These are phyloP conservation scores for Metschnikowia picachoensis DNA, from an alignment of 805 yeast genomes.

Conservation along the genomic window DNA sequence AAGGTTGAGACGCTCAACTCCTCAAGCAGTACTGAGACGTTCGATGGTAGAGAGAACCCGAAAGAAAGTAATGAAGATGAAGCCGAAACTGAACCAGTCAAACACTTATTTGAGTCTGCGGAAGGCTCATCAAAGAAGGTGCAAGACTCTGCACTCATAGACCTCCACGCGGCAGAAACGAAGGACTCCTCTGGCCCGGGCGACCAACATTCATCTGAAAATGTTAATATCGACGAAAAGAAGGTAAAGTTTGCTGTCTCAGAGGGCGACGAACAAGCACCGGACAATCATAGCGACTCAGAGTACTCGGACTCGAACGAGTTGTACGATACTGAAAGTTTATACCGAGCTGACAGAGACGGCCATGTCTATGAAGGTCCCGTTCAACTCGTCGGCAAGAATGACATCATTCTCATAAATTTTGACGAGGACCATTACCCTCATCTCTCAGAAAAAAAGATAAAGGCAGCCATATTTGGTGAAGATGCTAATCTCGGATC, in stretches of 20 bases:
- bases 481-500: conserved; percentile 50
- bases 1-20: too few species aligned
- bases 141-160: too few species aligned
- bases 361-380: conserved; percentile 61
- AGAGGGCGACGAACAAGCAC: not conserved
- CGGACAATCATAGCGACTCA: not conserved
- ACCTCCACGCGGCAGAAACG: too few species aligned
- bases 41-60: not conserved
- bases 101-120: too few species aligned
- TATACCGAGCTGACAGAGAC: conserved; percentile 10
- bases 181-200: too few species aligned
- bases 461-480: conserved; percentile 53
- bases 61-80: not conserved
- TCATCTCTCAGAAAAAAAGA: conserved; percentile 21
- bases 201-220: too few species aligned
- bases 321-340: conserved; percentile 1
- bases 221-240: too few species aligned
- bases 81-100: not conserved
- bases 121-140: too few species aligned
- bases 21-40: too few species aligned
- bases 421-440: conserved; percentile 34
- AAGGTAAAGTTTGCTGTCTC: not conserved
- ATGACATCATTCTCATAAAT: conserved; percentile 51
- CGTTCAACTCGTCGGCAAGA: conserved; percentile 52
- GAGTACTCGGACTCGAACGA: not conserved